A percentile compares a stretch with the other conserved stretches of the same genome.
These are phyloP conservation scores for Microcyclosporella mali DNA, from an alignment of 2,329 filamentous ascomycete species.

Conservation along the genomic window DNA sequence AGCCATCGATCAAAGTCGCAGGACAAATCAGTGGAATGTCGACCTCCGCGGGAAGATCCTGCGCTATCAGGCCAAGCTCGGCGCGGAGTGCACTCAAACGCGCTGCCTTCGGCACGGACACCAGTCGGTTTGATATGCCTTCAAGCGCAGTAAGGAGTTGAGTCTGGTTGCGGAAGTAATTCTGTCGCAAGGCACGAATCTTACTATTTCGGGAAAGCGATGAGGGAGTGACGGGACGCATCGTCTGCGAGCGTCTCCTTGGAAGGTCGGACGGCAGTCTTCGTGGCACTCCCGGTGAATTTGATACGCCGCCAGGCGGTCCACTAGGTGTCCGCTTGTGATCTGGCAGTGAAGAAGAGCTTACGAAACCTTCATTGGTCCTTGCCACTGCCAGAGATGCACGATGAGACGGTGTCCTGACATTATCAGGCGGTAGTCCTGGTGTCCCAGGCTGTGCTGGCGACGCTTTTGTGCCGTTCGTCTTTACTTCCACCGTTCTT, in stretches of 20 bases:
- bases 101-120: conserved; percentile 74
- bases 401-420: conserved; percentile 6
- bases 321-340: conserved; percentile 19
- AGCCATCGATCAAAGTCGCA: conserved; percentile 64
- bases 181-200: conserved; percentile 65
- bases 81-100: conserved; percentile 74
- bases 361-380: conserved; percentile 26
- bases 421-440: conserved; percentile 6
- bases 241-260: conserved; percentile 52
- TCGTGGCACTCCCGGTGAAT: conserved; percentile 37
- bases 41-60: conserved; percentile 75
- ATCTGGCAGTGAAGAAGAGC: conserved; percentile 31
- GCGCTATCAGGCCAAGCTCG: conserved; percentile 72
- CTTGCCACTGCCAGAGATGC: conserved; percentile 33
- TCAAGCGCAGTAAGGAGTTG: conserved; percentile 75
- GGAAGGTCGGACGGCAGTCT: conserved; percentile 29
- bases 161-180: conserved; percentile 77
- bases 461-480: conserved; percentile 13
- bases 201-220: conserved; percentile 62
- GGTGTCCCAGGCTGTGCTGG: conserved; percentile 16
- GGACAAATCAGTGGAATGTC: conserved; percentile 79
- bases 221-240: conserved; percentile 53
- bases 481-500: conserved; percentile 29
- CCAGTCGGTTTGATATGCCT: conserved; percentile 77
- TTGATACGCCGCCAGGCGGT: conserved; percentile 20